Evolutionary conservation across 73 alveolate genomes (phyloP).

Genomic region (Paramecium bursaria): DNA sequence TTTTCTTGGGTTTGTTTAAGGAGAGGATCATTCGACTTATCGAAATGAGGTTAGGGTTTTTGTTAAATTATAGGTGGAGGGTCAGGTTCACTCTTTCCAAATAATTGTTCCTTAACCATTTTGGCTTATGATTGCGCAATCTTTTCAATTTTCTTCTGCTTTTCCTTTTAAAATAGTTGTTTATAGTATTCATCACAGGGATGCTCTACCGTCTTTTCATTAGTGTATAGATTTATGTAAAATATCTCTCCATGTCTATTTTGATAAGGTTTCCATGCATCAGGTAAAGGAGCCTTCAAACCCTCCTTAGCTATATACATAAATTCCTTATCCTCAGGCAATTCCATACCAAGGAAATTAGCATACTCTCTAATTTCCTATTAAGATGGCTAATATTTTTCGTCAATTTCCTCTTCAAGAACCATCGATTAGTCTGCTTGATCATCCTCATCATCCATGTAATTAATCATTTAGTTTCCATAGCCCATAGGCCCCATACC

Average conservation of each 20-base stretch:
- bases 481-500: no score
- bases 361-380: conserved; percentile 88
- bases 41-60: conserved; percentile 45
- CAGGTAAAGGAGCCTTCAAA: conserved; percentile 90
- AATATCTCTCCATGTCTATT: conserved; percentile 79
- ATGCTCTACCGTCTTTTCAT: conserved; percentile 81
- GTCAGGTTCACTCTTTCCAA: conserved; percentile 64
- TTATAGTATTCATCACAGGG: conserved; percentile 91
- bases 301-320: conserved; percentile 93
- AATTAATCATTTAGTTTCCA: conserved; percentile 51
- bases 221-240: conserved; percentile 83
- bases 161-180: conserved; percentile 73
- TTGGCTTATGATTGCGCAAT: conserved; percentile 49
- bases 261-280: conserved; percentile 87
- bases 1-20: conserved; percentile 47
- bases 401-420: conserved; percentile 73
- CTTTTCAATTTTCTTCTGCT: conserved; percentile 66
- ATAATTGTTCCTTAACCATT: conserved; percentile 67
- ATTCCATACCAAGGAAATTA: conserved; percentile 86
- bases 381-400: conserved; percentile 72
- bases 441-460: conserved; percentile 57
- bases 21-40: conserved; percentile 64
- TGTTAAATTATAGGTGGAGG: background rate
- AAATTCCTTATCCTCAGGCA: conserved; percentile 81
- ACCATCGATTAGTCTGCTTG: conserved; percentile 36